phyloP scores from a whole-genome alignment of 805 yeast species.

The Zygosaccharomyces kombuchaensis region DNA sequence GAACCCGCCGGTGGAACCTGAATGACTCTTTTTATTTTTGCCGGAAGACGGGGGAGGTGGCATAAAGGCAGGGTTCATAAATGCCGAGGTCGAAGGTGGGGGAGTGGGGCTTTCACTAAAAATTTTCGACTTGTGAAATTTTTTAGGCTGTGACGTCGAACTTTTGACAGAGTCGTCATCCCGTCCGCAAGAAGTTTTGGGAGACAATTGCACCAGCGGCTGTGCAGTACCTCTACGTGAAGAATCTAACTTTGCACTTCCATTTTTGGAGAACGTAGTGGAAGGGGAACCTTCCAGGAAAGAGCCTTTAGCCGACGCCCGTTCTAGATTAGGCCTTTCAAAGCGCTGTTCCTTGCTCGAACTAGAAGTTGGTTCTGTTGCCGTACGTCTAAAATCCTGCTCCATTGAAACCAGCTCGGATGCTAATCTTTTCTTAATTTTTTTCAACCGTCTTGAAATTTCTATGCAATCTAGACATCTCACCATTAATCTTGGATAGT shows the following conservation, averaged over 20 bases:
- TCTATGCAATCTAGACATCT: slow-evolving; percentile 34
- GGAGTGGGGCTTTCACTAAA: slow-evolving; percentile 5
- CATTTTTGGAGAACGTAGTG: background rate
- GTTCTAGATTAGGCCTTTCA: slow-evolving; percentile 3
- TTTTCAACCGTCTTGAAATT: slow-evolving; percentile 25
- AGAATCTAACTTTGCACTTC: slow-evolving; percentile 6
- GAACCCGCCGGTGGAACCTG: slow-evolving; percentile 13
- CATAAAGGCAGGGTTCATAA: slow-evolving; percentile 20
- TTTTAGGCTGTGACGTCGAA: slow-evolving; percentile 5
- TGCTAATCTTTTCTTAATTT: slow-evolving; percentile 18
- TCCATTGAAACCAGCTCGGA: slow-evolving; percentile 14
- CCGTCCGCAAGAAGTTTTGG: slow-evolving; percentile 18
- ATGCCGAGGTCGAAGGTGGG: slow-evolving; percentile 9
- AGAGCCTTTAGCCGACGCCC: background rate
- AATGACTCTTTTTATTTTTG: slow-evolving; percentile 12
- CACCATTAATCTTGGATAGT: slow-evolving; percentile 58
- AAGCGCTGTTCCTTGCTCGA: slow-evolving; percentile 1
- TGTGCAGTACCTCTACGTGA: slow-evolving; percentile 12
- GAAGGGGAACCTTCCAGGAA: background rate
- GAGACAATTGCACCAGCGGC: slow-evolving; percentile 14
- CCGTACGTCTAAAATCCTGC: slow-evolving; percentile 7
- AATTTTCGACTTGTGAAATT: slow-evolving; percentile 4
- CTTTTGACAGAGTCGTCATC: slow-evolving; percentile 6
- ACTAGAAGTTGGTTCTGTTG: background rate
- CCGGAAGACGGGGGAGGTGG: slow-evolving; percentile 14